Base-by-base conservation (phyloP, 2,329 filamentous ascomycete genomes). In the Pestalotiopsis sp. region DNA sequence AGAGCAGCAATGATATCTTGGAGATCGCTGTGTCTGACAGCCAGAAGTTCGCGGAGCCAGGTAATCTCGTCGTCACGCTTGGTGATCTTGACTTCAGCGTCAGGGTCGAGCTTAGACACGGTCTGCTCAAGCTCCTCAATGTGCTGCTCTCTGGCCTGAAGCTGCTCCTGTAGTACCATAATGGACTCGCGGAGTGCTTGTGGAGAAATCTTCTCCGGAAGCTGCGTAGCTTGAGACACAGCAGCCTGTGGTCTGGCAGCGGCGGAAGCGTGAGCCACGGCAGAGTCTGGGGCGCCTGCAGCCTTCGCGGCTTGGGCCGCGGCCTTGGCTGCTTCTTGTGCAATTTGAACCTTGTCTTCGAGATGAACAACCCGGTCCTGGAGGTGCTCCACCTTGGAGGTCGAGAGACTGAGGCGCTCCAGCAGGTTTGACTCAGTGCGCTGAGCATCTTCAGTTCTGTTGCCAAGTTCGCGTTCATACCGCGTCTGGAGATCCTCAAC, bases 131-230 rank as follows among this genome's bases (percentile, higher is more conserved):
- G 90, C 71, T 92, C 89, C 78, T 99, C 96, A 73, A 98, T 97
- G 52, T 90, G 91, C 70, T 92, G 88, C 82, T 99, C 96, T 66
- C 96, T 94, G 74, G 96, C 94, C 79, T 98, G 96, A 6, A 99
- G 87, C 80, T 99, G 96, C 80, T 98, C 95, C 81, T 99, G 96
- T 31, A 99, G 86, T 20, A 98, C 96, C 81, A 97, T 91, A 77
- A 99, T 98, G 0, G 95, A 97, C 81, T 99, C 96, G 38, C 96
- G 92, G 39, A 99, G 88, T 6, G 96, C 96, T 80, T 98, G 95
- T 0, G 95, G 93, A 2, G 95, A 98, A 68, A 98, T 93, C 85
- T 92, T 97, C 79, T 96, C 94, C 0, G 93, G 92, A 3, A 90
- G 81, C 25, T 87, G 86, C 69, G 83, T 78, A 20, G 77, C 77